Evolutionary conservation across 257 asterid species (phyloP), one percentile per base, ranked within the genome.

Genomic region (Solanum stenotomum): DNA sequence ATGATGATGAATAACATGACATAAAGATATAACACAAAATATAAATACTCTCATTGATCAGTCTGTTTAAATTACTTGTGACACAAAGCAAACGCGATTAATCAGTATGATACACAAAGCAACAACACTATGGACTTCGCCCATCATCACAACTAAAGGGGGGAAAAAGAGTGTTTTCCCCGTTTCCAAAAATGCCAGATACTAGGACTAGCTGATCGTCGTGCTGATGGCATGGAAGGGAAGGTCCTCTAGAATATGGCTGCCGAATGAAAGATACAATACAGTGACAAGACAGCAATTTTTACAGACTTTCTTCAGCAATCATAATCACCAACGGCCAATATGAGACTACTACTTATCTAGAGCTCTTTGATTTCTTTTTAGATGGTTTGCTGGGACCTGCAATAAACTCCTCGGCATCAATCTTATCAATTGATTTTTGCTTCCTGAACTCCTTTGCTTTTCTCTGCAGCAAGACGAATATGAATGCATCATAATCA

Each of bases 331-430:
- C 49, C 18, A 74, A 20, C 7, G 16, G 46, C 82, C 82, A 74
- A 20, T 10, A 35, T 3, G 46, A 74, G 46, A 74, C 22, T 5
- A 67, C 14, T 38, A 14, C 85, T 44, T 38, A 33, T 78, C 79
- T 78, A 42, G 91, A 87, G 40, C 38, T 89, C 91, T 90, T 93
- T 11, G 95, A 91, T 81, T 92, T 96, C 93, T 90, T 94, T 85
- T 91, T 94, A 27, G 89, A 37, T 67, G 91, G 71, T 75, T 68
- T 82, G 37, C 89, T 90, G 12, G 96, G 75, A 76, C 91, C 88
- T 59, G 98, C 96, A 88, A 96, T 93, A 72, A 91, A 96, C 8
- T 92, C 84, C 75, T 89, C 89, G 6, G 97, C 94, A 76, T 94
- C 96, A 22, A 96, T 94, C 84, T 94, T 94, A 92, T 92, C 98